These are phyloP conservation scores for Ustilago esculenta DNA, from an alignment of 1,284 basidiomycete species.

Conservation along the genomic window DNA sequence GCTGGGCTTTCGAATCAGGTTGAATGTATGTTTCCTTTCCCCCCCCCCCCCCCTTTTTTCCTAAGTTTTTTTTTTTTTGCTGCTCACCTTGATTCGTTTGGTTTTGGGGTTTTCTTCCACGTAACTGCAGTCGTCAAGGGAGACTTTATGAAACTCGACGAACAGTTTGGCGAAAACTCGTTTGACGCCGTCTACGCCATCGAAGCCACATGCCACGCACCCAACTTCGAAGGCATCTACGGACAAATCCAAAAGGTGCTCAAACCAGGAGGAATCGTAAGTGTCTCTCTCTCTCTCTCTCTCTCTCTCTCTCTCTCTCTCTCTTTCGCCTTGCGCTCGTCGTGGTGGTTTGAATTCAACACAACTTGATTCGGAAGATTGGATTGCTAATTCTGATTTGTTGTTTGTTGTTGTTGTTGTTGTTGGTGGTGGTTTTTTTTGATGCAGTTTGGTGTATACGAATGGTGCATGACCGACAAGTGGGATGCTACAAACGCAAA, in stretches of 20 bases:
- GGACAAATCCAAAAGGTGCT: conserved; percentile 91
- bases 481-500: conserved; percentile 88
- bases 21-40: conserved; percentile 69
- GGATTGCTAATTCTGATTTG: too few relatives aligned
- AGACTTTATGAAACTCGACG: conserved; percentile 93
- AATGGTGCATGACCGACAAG: conserved; percentile 97
- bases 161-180: conserved; percentile 90
- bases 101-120: not conserved
- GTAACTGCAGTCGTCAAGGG: conserved; percentile 61
- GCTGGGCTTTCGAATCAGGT: conserved; percentile 83
- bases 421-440: too few relatives aligned
- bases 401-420: too few relatives aligned
- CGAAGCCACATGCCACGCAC: conserved; percentile 96
- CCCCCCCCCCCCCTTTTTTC: too few relatives aligned
- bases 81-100: not conserved
- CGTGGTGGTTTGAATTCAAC: too few relatives aligned
- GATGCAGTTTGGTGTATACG: conserved; percentile 97
- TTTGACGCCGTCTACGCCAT: conserved; percentile 99
- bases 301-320: too few relatives aligned
- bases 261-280: conserved; percentile 92
- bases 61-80: too few relatives aligned
- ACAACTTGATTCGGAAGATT: too few relatives aligned
- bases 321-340: too few relatives aligned
- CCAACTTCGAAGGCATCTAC: conserved; percentile 94
- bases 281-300: conserved; percentile 66